Evolutionary conservation across 495 filamentous ascomycete species (phyloP), one percentile per base, ranked within the genome.

Genomic region (Zalerion maritima): DNA sequence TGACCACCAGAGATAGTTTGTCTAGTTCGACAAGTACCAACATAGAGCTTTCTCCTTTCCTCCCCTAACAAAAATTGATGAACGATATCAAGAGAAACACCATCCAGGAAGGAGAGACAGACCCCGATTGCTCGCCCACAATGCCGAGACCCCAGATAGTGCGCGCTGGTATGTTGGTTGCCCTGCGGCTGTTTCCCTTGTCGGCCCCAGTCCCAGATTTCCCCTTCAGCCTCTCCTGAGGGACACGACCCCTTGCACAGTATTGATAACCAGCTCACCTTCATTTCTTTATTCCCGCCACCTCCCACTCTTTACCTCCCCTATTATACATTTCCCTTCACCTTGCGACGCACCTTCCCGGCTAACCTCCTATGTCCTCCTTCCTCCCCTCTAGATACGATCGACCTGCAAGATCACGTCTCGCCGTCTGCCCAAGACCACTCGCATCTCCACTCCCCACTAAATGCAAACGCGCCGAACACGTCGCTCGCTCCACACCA

Each of bases 331-430:
- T n/a, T n/a, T n/a, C n/a, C n/a, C n/a, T n/a, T n/a, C n/a, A n/a
- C n/a, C n/a, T n/a, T n/a, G n/a, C n/a, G n/a, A n/a, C n/a, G n/a
- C n/a, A n/a, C n/a, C n/a, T n/a, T n/a, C n/a, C n/a, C n/a, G n/a
- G n/a, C n/a, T n/a, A n/a, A n/a, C n/a, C n/a, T n/a, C n/a, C n/a
- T n/a, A n/a, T n/a, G n/a, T n/a, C n/a, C n/a, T n/a, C n/a, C n/a
- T n/a, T n/a, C n/a, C n/a, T n/a, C n/a, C n/a, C n/a, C n/a, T n/a
- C 35, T 46, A 94, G 89, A 99, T 59, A 87, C 89, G 29, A 73
- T 96, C 51, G 89, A 97, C 57, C 76, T 97, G 5, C 91, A 99
- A 61, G 70, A 78, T 52, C 77, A 74, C 43, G 60, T 76, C 48
- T 56, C 78, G 15, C 83, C 83, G 14, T 85, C 86, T 24, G 79